A percentile compares a stretch with the other conserved stretches of the same genome.
phyloP scores from a whole-genome alignment of 768 basidiomycete genomes.

The Pleurotus salmoneostramineus region DNA sequence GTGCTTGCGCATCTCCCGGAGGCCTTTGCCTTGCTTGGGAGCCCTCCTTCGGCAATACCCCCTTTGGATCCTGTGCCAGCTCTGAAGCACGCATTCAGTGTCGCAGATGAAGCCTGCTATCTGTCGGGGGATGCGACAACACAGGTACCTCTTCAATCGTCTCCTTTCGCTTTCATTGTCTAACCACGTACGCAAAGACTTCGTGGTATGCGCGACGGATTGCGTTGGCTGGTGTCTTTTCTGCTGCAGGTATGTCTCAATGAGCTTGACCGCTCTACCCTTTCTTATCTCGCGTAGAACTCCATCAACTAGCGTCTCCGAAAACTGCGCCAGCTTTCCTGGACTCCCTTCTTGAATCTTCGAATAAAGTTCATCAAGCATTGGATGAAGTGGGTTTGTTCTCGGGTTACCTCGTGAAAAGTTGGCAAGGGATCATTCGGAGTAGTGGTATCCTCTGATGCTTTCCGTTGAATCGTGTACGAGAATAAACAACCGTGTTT shows the following conservation, averaged over 20 bases:
- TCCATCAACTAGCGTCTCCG: slow-evolving; percentile 81
- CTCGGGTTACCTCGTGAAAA: slow-evolving; percentile 57
- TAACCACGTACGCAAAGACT: slow-evolving; percentile 32
- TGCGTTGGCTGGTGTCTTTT: slow-evolving; percentile 63
- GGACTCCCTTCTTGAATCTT: slow-evolving; percentile 53
- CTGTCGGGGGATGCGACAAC: slow-evolving; percentile 47
- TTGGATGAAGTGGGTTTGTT: slow-evolving; percentile 53
- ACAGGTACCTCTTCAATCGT: slow-evolving; percentile 40
- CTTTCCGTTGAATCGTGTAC: background rate
- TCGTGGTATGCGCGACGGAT: slow-evolving; percentile 72
- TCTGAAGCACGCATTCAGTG: slow-evolving; percentile 50
- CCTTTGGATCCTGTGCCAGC: slow-evolving; percentile 60
- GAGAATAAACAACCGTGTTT: background rate
- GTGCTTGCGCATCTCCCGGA: slow-evolving; percentile 65
- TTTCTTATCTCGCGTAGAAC: slow-evolving; percentile 37
- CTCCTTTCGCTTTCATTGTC: background rate
- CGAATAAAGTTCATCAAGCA: slow-evolving; percentile 38
- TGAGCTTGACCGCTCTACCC: background rate
- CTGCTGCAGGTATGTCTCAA: slow-evolving; percentile 53
- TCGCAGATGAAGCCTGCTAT: slow-evolving; percentile 73
- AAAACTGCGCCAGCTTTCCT: slow-evolving; percentile 63
- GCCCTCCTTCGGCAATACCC: slow-evolving; percentile 42
- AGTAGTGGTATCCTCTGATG: slow-evolving; percentile 54
- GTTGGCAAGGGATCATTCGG: slow-evolving; percentile 70
- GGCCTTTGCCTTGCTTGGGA: slow-evolving; percentile 71